A percentile compares a stretch with the other conserved stretches of the same genome.
These are phyloP conservation scores for Talaromyces sp. DNA, from an alignment of 2,329 filamentous ascomycete genomes.

Conservation along the genomic window DNA sequence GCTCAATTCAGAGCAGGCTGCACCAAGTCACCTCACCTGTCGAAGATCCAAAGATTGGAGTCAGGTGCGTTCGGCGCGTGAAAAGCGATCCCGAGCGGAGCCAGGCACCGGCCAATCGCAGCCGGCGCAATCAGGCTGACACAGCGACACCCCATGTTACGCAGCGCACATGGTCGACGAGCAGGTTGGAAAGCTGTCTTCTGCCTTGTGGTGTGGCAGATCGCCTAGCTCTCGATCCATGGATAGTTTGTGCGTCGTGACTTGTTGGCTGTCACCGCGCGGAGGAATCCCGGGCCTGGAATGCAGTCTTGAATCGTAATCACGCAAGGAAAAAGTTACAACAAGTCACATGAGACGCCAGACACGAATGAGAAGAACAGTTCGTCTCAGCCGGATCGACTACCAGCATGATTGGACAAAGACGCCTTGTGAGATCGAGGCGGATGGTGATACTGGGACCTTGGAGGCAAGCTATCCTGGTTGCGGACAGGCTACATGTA, in stretches of 20 bases:
- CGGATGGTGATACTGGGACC: constrained; percentile 14
- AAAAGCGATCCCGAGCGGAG: neutral
- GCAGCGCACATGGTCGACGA: neutral
- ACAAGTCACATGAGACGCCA: neutral
- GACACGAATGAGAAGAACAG: neutral
- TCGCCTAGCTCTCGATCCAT: neutral
- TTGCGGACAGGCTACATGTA: neutral
- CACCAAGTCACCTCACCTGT: neutral
- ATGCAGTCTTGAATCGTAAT: neutral
- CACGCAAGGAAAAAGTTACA: neutral
- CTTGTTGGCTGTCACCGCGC: neutral
- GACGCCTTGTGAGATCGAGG: neutral
- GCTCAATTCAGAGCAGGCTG: neutral
- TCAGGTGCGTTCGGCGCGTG: constrained; percentile 9
- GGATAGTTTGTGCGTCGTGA: neutral
- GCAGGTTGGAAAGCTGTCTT: neutral
- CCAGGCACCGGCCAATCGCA: constrained; percentile 6
- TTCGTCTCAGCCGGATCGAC: neutral
- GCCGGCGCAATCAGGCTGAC: constrained; percentile 1
- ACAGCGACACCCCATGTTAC: neutral
- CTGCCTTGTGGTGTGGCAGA: neutral
- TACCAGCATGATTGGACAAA: neutral
- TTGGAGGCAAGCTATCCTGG: constrained; percentile 14
- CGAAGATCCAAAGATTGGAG: neutral
- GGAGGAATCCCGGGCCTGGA: neutral